Percentiles rank a stretch among this genome's conserved stretches.
These are phyloP conservation scores for Candida smagusa DNA, from an alignment of 1,139 yeast genomes.

Conservation along the genomic window DNA sequence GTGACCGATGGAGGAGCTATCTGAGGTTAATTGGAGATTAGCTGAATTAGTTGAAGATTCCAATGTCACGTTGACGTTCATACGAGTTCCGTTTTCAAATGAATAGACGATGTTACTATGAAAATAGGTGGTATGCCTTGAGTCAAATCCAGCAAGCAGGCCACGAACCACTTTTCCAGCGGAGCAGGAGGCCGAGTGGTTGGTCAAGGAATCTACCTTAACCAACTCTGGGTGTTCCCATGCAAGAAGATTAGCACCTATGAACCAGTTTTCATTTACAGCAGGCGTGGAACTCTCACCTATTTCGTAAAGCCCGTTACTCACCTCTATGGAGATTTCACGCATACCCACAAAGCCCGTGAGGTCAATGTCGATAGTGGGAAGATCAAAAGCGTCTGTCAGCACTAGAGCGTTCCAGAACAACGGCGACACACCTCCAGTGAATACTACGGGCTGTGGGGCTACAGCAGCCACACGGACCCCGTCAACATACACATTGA, in stretches of 20 bases:
- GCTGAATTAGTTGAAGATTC: constrained; percentile 2
- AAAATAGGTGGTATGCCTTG: constrained; percentile 1
- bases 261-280: constrained; percentile 13
- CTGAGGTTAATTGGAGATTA: too few relatives aligned
- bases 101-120: neutral
- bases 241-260: constrained; percentile 29
- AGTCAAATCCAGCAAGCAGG: constrained; percentile 1
- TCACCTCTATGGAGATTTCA: constrained; percentile 44
- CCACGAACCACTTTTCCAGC: too few relatives aligned
- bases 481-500: constrained; percentile 52
- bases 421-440: constrained; percentile 78
- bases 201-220: constrained; percentile 17
- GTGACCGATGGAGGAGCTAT: constrained; percentile 3
- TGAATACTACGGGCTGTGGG: constrained; percentile 60
- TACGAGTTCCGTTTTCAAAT: neutral
- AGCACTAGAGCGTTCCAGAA: constrained; percentile 80
- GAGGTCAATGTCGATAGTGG: constrained; percentile 61
- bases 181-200: neutral
- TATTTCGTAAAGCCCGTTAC: constrained; percentile 54
- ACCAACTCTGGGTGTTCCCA: constrained; percentile 45
- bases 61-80: neutral
- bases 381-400: constrained; percentile 68
- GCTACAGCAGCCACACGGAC: constrained; percentile 45
- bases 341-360: constrained; percentile 63
- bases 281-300: constrained; percentile 12